Conservation (phyloP, 2,329 filamentous ascomycete genomes). For the Beauveria pseudobassiana region DNA sequence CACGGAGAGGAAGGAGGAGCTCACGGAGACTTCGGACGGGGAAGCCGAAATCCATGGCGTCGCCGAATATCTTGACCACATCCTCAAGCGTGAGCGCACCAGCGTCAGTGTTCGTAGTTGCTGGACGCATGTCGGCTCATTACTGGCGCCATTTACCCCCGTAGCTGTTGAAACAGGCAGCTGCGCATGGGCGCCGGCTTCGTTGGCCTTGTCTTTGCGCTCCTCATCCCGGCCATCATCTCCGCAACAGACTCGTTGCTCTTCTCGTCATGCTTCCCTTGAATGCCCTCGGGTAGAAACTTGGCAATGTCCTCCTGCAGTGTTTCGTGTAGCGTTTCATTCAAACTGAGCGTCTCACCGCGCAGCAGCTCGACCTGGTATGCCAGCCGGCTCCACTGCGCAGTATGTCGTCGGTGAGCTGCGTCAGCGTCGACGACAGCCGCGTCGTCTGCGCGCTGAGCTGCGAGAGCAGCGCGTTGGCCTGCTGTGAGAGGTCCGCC, state of each 20-base stretch:
- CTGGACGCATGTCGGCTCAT: constrained; percentile 62
- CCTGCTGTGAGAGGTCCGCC: constrained; percentile 69
- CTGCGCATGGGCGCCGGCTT: background rate
- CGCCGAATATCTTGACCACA: constrained; percentile 85
- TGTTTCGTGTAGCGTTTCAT: constrained; percentile 67
- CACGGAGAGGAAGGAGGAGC: constrained; percentile 82
- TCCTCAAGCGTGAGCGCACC: constrained; percentile 75
- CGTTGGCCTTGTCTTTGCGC: constrained; percentile 11
- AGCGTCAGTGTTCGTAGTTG: constrained; percentile 76
- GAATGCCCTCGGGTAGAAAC: constrained; percentile 55
- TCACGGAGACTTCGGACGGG: constrained; percentile 80
- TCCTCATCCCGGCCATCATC: constrained; percentile 6
- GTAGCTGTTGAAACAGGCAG: background rate
- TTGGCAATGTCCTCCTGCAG: constrained; percentile 64
- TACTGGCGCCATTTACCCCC: constrained; percentile 14
- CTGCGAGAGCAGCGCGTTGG: constrained; percentile 77
- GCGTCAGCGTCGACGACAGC: constrained; percentile 72
- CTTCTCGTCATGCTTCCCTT: constrained; percentile 13
- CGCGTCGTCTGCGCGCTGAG: constrained; percentile 83
- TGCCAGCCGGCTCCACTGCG: constrained; percentile 75
- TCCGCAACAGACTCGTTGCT: constrained; percentile 20
- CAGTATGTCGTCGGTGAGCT: constrained; percentile 90
- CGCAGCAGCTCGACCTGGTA: constrained; percentile 92
- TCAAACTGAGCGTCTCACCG: constrained; percentile 77
- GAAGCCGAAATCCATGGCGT: constrained; percentile 92